phyloP scores from a whole-genome alignment of 2,329 filamentous ascomycete genomes.

The Epichloe sibirici region DNA sequence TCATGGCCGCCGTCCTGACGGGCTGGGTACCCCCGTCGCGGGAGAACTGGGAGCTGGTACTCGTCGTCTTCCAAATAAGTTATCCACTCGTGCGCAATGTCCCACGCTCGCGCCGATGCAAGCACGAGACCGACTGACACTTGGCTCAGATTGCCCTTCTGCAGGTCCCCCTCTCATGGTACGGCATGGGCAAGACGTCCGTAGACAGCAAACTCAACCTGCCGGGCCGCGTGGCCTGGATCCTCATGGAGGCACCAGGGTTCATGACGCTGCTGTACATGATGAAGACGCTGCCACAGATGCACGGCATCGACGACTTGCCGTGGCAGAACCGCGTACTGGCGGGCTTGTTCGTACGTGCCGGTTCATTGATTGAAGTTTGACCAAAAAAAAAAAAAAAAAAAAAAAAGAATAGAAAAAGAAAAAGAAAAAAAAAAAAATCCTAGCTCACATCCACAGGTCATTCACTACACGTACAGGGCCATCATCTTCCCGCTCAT shows the following conservation, averaged over 20 bases:
- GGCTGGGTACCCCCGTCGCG: slow-evolving; percentile 46
- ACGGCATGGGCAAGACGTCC: slow-evolving; percentile 90
- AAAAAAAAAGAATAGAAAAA: too few relatives aligned
- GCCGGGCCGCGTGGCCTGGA: slow-evolving; percentile 80
- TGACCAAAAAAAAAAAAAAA: slow-evolving; percentile 1
- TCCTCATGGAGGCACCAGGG: slow-evolving; percentile 74
- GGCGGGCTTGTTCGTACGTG: slow-evolving; percentile 49
- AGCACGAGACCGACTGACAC: not conserved
- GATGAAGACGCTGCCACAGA: slow-evolving; percentile 53
- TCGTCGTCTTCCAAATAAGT: slow-evolving; percentile 38
- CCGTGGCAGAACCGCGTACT: slow-evolving; percentile 72
- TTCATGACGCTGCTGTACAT: slow-evolving; percentile 69
- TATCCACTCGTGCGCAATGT: slow-evolving; percentile 35
- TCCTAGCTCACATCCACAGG: slow-evolving; percentile 23
- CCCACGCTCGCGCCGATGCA: not conserved
- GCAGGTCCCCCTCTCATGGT: slow-evolving; percentile 71
- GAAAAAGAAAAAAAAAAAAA: not conserved
- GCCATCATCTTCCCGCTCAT: slow-evolving; percentile 71
- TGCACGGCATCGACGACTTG: slow-evolving; percentile 44
- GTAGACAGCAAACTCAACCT: slow-evolving; percentile 63
- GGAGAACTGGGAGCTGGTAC: slow-evolving; percentile 43
- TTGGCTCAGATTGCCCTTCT: slow-evolving; percentile 48
- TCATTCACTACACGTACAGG: slow-evolving; percentile 84
- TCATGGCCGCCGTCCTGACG: slow-evolving; percentile 34
- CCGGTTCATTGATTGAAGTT: not conserved